Evolutionary conservation across 257 asterid species (phyloP).

Genomic region (Rauvolfia tetraphylla): DNA sequence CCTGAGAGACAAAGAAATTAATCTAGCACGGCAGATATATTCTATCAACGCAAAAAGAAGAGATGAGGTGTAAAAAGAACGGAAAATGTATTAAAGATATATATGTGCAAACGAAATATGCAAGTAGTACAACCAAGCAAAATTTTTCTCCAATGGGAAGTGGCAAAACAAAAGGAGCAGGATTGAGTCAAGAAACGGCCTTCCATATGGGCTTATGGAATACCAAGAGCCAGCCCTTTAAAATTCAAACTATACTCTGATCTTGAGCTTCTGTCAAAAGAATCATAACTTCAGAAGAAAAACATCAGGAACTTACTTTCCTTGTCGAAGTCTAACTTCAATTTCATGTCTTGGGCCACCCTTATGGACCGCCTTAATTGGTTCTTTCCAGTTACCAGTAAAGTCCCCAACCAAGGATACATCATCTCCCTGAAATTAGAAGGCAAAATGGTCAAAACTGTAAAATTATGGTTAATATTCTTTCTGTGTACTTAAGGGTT

Average conservation of each 20-base stretch:
- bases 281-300: conserved; percentile 6
- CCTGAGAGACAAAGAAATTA: conserved; percentile 36
- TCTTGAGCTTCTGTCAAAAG: conserved; percentile 6
- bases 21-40: background rate
- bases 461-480: background rate
- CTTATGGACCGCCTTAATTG: conserved; percentile 76
- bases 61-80: background rate
- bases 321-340: conserved; percentile 91
- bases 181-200: background rate
- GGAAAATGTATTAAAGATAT: background rate
- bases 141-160: background rate
- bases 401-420: conserved; percentile 88
- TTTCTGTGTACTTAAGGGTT: too few species aligned
- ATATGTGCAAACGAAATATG: background rate
- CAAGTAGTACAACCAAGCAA: background rate
- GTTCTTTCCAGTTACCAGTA: conserved; percentile 97
- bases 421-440: conserved; percentile 71
- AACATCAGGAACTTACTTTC: conserved; percentile 56
- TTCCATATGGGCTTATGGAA: background rate
- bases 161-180: background rate
- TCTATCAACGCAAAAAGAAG: background rate
- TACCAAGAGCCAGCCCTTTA: background rate
- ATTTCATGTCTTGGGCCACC: conserved; percentile 94
- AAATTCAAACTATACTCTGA: background rate
- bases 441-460: conserved; percentile 13